Evolutionary conservation across 495 filamentous ascomycete species (phyloP).

Genomic region (Aspergillus olivimuriae): DNA sequence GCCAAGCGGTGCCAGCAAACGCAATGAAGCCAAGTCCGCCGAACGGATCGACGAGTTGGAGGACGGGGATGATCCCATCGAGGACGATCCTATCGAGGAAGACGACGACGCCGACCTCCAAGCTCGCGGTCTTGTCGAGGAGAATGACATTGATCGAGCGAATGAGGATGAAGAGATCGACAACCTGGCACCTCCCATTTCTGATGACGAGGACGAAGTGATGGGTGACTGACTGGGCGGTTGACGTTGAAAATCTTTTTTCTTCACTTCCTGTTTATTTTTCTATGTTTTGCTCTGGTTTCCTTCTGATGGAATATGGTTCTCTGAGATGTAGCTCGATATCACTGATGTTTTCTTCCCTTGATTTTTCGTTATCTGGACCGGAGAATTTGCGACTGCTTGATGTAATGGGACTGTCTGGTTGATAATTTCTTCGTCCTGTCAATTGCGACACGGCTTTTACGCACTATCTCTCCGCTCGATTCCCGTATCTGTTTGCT

Average conservation of each 20-base stretch:
- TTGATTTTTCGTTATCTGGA: too few relatives aligned
- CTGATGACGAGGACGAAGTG: slow-evolving; percentile 60
- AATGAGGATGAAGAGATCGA: slow-evolving; percentile 41
- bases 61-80: slow-evolving; percentile 32
- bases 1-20: slow-evolving; percentile 27
- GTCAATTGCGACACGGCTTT: too few relatives aligned
- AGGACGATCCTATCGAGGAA: slow-evolving; percentile 46
- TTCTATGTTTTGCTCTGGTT: not conserved
- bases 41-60: slow-evolving; percentile 37
- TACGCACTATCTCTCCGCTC: too few relatives aligned
- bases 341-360: slow-evolving; percentile 2
- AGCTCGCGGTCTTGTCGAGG: slow-evolving; percentile 52
- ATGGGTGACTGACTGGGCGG: slow-evolving; percentile 53
- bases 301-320: not conserved
- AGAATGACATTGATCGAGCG: slow-evolving; percentile 47
- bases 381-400: too few relatives aligned
- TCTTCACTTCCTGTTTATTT: not conserved
- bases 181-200: slow-evolving; percentile 36
- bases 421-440: too few relatives aligned
- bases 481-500: too few relatives aligned
- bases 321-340: not conserved
- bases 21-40: slow-evolving; percentile 25
- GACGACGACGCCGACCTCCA: slow-evolving; percentile 56
- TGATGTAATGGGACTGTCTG: too few relatives aligned
- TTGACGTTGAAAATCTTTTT: not conserved